Evolutionary conservation across 768 basidiomycete genomes (phyloP).

Genomic region (Tricholomella constricta): DNA sequence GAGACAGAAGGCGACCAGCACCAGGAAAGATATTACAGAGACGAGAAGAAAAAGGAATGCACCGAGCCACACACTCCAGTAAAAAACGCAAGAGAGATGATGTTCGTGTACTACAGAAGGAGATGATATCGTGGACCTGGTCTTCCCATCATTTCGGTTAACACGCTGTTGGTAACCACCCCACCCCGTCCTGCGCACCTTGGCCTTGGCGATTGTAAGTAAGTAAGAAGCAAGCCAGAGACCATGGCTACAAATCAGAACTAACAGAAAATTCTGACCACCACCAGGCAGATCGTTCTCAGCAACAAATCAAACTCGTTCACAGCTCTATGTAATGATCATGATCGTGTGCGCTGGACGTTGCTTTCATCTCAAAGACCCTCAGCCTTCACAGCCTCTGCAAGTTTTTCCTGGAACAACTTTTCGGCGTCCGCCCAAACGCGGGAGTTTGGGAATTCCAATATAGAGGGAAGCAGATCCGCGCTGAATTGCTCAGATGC

Average conservation of each 20-base stretch:
- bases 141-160: conserved; percentile 11
- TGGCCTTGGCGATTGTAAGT: neutral
- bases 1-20: conserved; percentile 55
- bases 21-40: conserved; percentile 26
- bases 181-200: neutral
- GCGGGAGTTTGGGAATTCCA: conserved; percentile 76
- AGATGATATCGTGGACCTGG: neutral
- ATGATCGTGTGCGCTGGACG: neutral
- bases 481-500: conserved; percentile 94
- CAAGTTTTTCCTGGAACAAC: conserved; percentile 66
- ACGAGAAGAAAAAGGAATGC: conserved; percentile 4
- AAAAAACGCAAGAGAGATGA: neutral
- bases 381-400: conserved; percentile 43
- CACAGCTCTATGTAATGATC: neutral
- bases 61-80: conserved; percentile 14
- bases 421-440: conserved; percentile 91
- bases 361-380: conserved; percentile 23
- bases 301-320: neutral
- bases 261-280: conserved; percentile 1
- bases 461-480: conserved; percentile 82
- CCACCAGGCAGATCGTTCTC: neutral
- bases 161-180: conserved; percentile 11
- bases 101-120: neutral
- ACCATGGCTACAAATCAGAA: conserved; percentile 4
- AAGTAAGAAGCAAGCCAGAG: neutral